phyloP scores from a whole-genome alignment of 2,329 filamentous ascomycete species.

The Aspergillus candidus region DNA sequence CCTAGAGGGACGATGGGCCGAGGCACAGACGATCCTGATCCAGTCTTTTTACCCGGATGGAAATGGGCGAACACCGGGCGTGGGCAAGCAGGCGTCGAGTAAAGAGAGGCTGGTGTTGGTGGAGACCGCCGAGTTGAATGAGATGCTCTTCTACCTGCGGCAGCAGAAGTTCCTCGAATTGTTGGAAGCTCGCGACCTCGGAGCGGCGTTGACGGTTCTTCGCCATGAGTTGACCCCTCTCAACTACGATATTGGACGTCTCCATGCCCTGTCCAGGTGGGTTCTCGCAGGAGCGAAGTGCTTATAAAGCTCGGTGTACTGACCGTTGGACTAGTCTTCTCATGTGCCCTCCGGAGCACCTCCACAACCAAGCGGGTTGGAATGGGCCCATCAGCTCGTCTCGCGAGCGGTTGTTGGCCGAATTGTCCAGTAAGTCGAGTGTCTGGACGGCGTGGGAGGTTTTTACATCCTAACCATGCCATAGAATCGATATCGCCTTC shows the following conservation, averaged over 20 bases:
- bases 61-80: slow-evolving; percentile 39
- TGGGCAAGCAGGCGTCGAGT: slow-evolving; percentile 17
- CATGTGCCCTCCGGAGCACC: slow-evolving; percentile 78
- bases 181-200: slow-evolving; percentile 68
- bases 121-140: slow-evolving; percentile 65
- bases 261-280: slow-evolving; percentile 75
- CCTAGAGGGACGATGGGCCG: slow-evolving; percentile 70
- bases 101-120: slow-evolving; percentile 64
- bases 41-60: slow-evolving; percentile 42
- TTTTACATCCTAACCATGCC: background rate
- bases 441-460: background rate
- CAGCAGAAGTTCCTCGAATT: slow-evolving; percentile 95
- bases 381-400: slow-evolving; percentile 73
- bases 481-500: slow-evolving; percentile 85
- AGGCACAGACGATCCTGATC: slow-evolving; percentile 76
- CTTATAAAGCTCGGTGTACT: background rate
- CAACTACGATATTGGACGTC: slow-evolving; percentile 66
- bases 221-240: slow-evolving; percentile 82
- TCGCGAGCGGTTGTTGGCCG: slow-evolving; percentile 66
- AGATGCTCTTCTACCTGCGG: slow-evolving; percentile 81
- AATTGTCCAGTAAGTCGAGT: slow-evolving; percentile 66
- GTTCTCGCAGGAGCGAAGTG: slow-evolving; percentile 6
- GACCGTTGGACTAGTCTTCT: slow-evolving; percentile 56
- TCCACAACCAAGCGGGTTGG: slow-evolving; percentile 74
- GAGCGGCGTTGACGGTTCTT: slow-evolving; percentile 71